These are phyloP conservation scores for Tinospora cordifolia DNA, from an alignment of 164 flowering plant genomes.

Conservation along the genomic window DNA sequence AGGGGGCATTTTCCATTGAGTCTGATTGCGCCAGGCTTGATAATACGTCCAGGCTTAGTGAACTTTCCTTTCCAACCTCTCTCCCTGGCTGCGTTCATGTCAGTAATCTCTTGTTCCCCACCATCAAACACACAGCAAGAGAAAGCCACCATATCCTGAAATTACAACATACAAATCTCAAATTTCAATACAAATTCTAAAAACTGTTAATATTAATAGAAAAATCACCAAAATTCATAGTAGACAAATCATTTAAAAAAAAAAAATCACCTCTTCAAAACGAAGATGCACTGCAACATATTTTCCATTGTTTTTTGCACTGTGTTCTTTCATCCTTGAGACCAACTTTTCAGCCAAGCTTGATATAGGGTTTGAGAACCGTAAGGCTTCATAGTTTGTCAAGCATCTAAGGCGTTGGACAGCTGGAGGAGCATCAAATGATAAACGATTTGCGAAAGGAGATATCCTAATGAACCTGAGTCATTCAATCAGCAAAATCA, in stretches of 20 bases:
- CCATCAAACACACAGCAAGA: conserved; percentile 96
- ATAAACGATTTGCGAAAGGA: conserved; percentile 92
- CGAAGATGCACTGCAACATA: conserved; percentile 95
- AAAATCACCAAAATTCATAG: not conserved
- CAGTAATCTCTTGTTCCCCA: conserved; percentile 60
- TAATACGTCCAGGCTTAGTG: conserved; percentile 79
- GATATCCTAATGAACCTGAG: conserved; percentile 87
- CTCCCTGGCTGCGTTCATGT: conserved; percentile 88
- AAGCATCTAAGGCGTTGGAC: conserved; percentile 90
- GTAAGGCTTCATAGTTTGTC: conserved; percentile 87
- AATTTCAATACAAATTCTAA: not conserved
- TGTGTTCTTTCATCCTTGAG: conserved; percentile 70
- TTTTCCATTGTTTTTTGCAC: conserved; percentile 62
- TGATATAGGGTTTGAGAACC: conserved; percentile 62
- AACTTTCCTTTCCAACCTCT: conserved; percentile 96
- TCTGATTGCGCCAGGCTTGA: conserved; percentile 80
- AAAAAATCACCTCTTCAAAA: conserved; percentile 72
- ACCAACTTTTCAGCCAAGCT: conserved; percentile 60
- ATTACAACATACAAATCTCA: not conserved
- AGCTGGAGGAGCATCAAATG: conserved; percentile 80
- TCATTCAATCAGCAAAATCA: not conserved
- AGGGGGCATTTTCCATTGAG: conserved; percentile 89
- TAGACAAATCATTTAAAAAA: not conserved
- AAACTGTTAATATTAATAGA: not conserved
- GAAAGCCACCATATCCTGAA: conserved; percentile 98